Evolutionary conservation across 2,329 filamentous ascomycete species (phyloP).

Genomic region (Alternaria triticina): DNA sequence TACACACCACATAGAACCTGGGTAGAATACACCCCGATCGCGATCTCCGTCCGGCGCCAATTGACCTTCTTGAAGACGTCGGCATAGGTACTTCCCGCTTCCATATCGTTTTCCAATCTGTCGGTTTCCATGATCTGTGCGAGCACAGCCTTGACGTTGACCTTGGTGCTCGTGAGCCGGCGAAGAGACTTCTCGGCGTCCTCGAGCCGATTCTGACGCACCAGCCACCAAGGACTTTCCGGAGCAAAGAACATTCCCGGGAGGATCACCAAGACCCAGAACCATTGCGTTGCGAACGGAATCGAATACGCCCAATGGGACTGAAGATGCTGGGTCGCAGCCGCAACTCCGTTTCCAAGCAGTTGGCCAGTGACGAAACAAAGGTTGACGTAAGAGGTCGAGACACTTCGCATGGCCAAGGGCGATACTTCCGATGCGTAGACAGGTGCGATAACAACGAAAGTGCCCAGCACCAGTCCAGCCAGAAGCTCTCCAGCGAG

Average conservation of each 20-base stretch:
- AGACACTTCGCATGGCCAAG: not conserved
- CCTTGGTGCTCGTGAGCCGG: not conserved
- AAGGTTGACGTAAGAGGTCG: not conserved
- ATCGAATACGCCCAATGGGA: slow-evolving; percentile 69
- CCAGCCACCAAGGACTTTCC: slow-evolving; percentile 73
- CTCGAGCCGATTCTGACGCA: slow-evolving; percentile 65
- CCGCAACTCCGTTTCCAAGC: not conserved
- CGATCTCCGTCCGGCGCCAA: slow-evolving; percentile 68
- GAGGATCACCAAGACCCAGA: slow-evolving; percentile 71
- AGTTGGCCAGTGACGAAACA: not conserved
- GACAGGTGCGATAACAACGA: not conserved
- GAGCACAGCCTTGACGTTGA: not conserved
- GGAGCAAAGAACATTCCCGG: slow-evolving; percentile 70
- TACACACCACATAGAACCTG: slow-evolving; percentile 52
- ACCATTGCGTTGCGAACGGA: slow-evolving; percentile 72
- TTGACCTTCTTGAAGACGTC: not conserved
- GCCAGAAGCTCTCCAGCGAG: not conserved
- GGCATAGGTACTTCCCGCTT: not conserved
- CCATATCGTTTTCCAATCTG: not conserved
- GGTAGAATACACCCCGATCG: slow-evolving; percentile 56
- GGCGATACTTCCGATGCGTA: not conserved
- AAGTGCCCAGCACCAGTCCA: not conserved
- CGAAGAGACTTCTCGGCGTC: slow-evolving; percentile 60
- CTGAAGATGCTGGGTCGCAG: not conserved
- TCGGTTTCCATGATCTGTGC: not conserved